These are phyloP conservation scores for Truncatella angustata DNA, from an alignment of 2,329 filamentous ascomycete species.

Conservation along the genomic window DNA sequence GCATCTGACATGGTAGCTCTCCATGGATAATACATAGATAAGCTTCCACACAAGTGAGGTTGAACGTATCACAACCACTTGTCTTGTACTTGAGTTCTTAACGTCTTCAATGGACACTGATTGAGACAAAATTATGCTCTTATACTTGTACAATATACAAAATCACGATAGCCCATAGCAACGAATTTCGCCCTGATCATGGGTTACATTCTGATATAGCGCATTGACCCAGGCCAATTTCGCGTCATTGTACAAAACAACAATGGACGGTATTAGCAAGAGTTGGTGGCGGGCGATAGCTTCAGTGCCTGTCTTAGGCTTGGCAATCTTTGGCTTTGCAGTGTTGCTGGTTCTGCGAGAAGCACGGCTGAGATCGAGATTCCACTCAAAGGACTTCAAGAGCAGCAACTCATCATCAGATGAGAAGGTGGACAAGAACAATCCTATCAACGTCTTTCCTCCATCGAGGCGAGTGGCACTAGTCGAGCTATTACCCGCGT, in stretches of 20 bases:
- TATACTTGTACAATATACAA: too few relatives aligned
- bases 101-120: too few relatives aligned
- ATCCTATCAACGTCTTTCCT: constrained; percentile 8
- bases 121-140: too few relatives aligned
- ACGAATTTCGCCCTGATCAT: too few relatives aligned
- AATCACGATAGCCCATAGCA: too few relatives aligned
- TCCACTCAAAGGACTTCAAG: neutral
- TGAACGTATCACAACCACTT: too few relatives aligned
- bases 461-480: constrained; percentile 9
- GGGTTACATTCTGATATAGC: too few relatives aligned
- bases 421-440: constrained; percentile 5
- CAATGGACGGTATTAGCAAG: neutral
- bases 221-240: too few relatives aligned
- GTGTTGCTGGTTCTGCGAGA: neutral
- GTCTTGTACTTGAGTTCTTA: too few relatives aligned
- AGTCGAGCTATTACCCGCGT: constrained; percentile 2
- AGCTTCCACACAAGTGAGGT: too few relatives aligned
- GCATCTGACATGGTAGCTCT: neutral
- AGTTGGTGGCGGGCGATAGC: neutral
- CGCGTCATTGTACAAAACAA: neutral
- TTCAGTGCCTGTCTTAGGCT: neutral
- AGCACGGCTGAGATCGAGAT: neutral
- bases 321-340: neutral
- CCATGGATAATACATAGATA: too few relatives aligned
- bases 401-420: neutral